Conservation (phyloP, 805 yeast species). For the Nakazawaea pomicola region DNA sequence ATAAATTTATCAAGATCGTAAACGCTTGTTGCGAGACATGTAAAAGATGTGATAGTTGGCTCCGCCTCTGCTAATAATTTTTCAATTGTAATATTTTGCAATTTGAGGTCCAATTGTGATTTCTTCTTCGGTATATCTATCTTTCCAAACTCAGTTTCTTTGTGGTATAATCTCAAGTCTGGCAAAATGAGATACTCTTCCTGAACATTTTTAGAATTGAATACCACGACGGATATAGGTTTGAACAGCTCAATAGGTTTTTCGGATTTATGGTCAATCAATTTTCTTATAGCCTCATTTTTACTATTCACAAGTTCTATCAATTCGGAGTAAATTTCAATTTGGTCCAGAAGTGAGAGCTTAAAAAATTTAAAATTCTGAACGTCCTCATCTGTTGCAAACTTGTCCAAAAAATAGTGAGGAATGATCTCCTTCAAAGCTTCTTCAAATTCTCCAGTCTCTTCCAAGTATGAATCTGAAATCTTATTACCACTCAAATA, state of each 20-base stretch:
- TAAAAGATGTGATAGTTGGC: slow-evolving; percentile 32
- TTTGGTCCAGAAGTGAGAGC: slow-evolving; percentile 39
- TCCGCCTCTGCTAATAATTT: slow-evolving; percentile 22
- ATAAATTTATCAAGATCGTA: slow-evolving; percentile 35
- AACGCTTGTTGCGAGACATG: slow-evolving; percentile 37
- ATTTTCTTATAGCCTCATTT: slow-evolving; percentile 40
- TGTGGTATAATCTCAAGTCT: slow-evolving; percentile 46
- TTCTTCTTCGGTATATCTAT: slow-evolving; percentile 30
- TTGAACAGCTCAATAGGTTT: slow-evolving; percentile 23
- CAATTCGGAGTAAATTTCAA: slow-evolving; percentile 42
- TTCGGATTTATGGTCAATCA: slow-evolving; percentile 35
- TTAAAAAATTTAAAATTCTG: slow-evolving; percentile 29
- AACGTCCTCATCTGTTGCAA: slow-evolving; percentile 16
- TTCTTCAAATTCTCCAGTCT: slow-evolving; percentile 22
- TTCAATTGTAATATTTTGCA: slow-evolving; percentile 17
- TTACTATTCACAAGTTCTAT: slow-evolving; percentile 35
- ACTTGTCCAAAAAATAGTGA: slow-evolving; percentile 11
- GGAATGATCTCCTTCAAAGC: slow-evolving; percentile 15
- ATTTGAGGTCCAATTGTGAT: slow-evolving; percentile 22
- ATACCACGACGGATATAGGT: slow-evolving; percentile 17
- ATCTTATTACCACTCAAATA: slow-evolving; percentile 31
- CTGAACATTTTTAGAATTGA: slow-evolving; percentile 13
- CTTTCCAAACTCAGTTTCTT: slow-evolving; percentile 26
- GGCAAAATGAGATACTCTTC: slow-evolving; percentile 37
- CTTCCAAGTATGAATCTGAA: slow-evolving; percentile 17